Evolutionary conservation across 805 yeast genomes (phyloP).

Genomic region (Yarrowia bubula): DNA sequence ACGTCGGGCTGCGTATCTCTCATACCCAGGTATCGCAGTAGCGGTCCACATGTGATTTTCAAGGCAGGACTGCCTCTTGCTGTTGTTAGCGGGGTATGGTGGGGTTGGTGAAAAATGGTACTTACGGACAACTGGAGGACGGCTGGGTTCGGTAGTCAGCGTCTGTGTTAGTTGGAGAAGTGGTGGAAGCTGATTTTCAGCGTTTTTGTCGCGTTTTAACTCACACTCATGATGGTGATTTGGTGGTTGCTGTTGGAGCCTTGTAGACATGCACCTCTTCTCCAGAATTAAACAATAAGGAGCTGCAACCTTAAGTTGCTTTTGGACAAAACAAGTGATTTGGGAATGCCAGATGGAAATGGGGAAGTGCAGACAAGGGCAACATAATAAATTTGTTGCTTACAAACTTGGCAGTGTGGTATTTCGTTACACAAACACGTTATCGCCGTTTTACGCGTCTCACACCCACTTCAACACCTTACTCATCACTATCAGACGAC

Average conservation of each 20-base stretch:
- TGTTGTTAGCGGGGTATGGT: background rate
- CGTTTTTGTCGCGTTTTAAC: background rate
- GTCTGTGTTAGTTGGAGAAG: slow-evolving; percentile 15
- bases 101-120: background rate
- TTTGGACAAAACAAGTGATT: slow-evolving; percentile 7
- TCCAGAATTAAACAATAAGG: background rate
- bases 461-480: no score
- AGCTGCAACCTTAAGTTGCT: slow-evolving; percentile 1
- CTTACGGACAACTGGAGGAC: slow-evolving; percentile 19
- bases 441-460: no score
- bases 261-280: background rate
- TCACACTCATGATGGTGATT: slow-evolving; percentile 23
- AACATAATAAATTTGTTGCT: no score
- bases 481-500: no score
- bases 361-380: no score
- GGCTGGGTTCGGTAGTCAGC: slow-evolving; percentile 2
- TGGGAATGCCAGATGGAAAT: background rate
- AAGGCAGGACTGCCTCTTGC: slow-evolving; percentile 32
- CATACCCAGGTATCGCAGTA: slow-evolving; percentile 64
- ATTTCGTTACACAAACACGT: no score
- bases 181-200: background rate
- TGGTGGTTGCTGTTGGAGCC: no score
- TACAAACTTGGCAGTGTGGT: no score
- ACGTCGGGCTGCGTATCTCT: slow-evolving; percentile 45
- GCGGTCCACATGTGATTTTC: slow-evolving; percentile 58